Percentiles rank a stretch among this genome's conserved stretches.
Evolutionary conservation across 352 stramenopile genomes (phyloP).

Genomic region (Phytophthora agathidicida): DNA sequence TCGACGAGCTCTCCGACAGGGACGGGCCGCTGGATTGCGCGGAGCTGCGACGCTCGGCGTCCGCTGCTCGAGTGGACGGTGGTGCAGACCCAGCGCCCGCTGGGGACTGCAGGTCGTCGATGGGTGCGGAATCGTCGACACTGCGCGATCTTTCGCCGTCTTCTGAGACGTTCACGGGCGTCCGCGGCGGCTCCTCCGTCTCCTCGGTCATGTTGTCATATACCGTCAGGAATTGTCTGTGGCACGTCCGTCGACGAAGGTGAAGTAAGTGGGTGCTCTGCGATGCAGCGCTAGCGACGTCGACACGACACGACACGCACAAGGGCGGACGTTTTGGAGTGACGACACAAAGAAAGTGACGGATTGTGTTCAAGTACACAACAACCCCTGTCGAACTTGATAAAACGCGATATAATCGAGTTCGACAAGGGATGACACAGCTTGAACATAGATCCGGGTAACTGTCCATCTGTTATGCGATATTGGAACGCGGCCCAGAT

Average conservation of each 20-base stretch:
- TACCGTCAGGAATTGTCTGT: slow-evolving; percentile 4
- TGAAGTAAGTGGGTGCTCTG: too few relatives aligned
- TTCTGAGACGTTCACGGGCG: slow-evolving; percentile 19
- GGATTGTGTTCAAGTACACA: not conserved
- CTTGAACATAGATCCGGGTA: slow-evolving; percentile 8
- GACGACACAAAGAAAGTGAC: too few relatives aligned
- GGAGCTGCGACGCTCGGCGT: slow-evolving; percentile 22
- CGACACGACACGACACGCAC: slow-evolving; percentile 8
- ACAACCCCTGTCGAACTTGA: not conserved
- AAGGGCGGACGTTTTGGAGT: slow-evolving; percentile 5
- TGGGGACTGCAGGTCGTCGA: slow-evolving; percentile 23
- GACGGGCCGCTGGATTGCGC: slow-evolving; percentile 11
- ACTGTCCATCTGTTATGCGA: slow-evolving; percentile 30
- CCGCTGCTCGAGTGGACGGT: slow-evolving; percentile 15
- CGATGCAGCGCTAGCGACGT: slow-evolving; percentile 12
- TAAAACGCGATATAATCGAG: too few relatives aligned
- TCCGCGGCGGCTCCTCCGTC: slow-evolving; percentile 20
- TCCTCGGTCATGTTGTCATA: slow-evolving; percentile 35
- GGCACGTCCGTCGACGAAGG: slow-evolving; percentile 10
- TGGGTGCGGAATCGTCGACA: slow-evolving; percentile 9
- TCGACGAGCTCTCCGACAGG: slow-evolving; percentile 36
- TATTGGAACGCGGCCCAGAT: slow-evolving; percentile 29
- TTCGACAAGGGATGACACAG: slow-evolving; percentile 4
- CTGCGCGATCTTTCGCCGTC: slow-evolving; percentile 28
- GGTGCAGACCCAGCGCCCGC: slow-evolving; percentile 12